Percentiles rank a stretch among this genome's conserved stretches.
These are phyloP conservation scores for Pseudogymnoascus sp. DNA, from an alignment of 2,329 filamentous ascomycete genomes.

Conservation along the genomic window DNA sequence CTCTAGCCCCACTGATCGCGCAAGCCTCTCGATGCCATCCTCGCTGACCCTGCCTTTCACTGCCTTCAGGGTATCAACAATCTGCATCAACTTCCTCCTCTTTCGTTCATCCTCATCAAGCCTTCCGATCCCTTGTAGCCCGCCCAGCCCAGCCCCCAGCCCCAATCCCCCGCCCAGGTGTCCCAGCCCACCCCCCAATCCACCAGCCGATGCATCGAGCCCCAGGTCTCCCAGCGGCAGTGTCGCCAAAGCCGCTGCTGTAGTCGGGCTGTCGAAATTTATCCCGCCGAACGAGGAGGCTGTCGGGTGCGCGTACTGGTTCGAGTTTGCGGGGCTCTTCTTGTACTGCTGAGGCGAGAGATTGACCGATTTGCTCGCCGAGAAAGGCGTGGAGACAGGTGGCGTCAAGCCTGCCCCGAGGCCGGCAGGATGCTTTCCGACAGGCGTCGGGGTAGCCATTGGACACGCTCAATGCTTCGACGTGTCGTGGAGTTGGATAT, in stretches of 20 bases:
- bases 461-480: not conserved
- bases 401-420: conserved; percentile 46
- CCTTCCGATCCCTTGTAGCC: conserved; percentile 16
- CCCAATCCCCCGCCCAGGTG: conserved; percentile 13
- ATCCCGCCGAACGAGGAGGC: conserved; percentile 35
- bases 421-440: conserved; percentile 22
- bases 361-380: conserved; percentile 36
- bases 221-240: conserved; percentile 44
- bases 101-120: conserved; percentile 47
- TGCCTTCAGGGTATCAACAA: conserved; percentile 30
- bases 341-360: conserved; percentile 58
- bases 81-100: conserved; percentile 34
- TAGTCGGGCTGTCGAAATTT: conserved; percentile 60
- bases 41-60: conserved; percentile 63
- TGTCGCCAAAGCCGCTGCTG: conserved; percentile 54
- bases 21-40: conserved; percentile 66
- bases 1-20: conserved; percentile 60
- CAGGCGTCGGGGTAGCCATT: conserved; percentile 32
- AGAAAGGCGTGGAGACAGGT: conserved; percentile 62
- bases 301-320: conserved; percentile 37
- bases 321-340: conserved; percentile 51
- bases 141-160: not conserved
- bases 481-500: not conserved
- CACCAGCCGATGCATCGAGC: conserved; percentile 36
- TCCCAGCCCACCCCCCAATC: conserved; percentile 19